Evolutionary conservation across 768 basidiomycete species (phyloP).

Genomic region (Amanita molliuscula): DNA sequence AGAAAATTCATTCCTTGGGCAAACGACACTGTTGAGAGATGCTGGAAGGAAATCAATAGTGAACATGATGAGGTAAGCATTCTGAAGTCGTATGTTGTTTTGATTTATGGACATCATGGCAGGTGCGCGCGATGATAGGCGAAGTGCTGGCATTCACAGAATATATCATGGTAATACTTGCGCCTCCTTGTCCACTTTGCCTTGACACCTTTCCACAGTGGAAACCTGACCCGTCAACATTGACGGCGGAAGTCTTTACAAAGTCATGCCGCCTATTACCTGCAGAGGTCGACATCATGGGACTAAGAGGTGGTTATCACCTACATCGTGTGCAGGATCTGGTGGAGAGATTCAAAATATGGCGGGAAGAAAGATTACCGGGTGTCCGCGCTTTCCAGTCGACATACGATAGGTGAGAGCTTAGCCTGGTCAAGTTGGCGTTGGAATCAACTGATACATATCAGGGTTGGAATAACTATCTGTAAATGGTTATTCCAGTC

Average conservation of each 20-base stretch:
- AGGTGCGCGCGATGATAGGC: slow-evolving; percentile 71
- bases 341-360: slow-evolving; percentile 51
- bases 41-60: slow-evolving; percentile 61
- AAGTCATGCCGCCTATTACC: slow-evolving; percentile 51
- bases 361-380: slow-evolving; percentile 62
- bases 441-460: slow-evolving; percentile 4
- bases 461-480: slow-evolving; percentile 51
- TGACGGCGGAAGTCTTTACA: slow-evolving; percentile 52
- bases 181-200: neutral
- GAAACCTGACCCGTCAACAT: slow-evolving; percentile 52
- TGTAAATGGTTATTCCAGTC: slow-evolving; percentile 74
- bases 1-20: slow-evolving; percentile 80
- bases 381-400: slow-evolving; percentile 78
- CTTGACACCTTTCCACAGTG: slow-evolving; percentile 29
- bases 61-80: slow-evolving; percentile 69
- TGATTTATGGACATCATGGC: slow-evolving; percentile 4
- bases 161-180: slow-evolving; percentile 48
- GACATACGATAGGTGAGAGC: slow-evolving; percentile 63
- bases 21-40: slow-evolving; percentile 51
- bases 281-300: slow-evolving; percentile 63
- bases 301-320: slow-evolving; percentile 56
- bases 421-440: neutral
- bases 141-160: slow-evolving; percentile 64
- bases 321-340: slow-evolving; percentile 47
- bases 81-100: neutral